These are phyloP conservation scores for Furcasterigmium furcatum DNA, from an alignment of 2,329 filamentous ascomycete genomes.

Conservation along the genomic window DNA sequence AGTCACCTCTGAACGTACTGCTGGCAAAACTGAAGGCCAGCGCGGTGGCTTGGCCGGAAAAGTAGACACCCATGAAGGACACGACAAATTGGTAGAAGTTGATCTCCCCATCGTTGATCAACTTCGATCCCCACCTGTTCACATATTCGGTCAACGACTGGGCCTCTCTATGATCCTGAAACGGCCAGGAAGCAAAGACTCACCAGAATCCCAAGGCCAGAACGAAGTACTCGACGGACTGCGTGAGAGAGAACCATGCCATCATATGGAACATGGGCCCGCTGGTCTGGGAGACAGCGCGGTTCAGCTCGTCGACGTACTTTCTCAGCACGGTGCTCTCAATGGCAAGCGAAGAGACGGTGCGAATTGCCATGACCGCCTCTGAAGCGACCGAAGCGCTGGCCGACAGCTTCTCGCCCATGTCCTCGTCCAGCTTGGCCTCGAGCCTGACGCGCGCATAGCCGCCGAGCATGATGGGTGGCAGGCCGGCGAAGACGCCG, in stretches of 20 bases:
- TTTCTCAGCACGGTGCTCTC: constrained; percentile 27
- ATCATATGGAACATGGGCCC: constrained; percentile 16
- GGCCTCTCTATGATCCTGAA: no score
- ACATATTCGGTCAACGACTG: no score
- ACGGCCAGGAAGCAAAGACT: no score
- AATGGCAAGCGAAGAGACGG: constrained; percentile 33
- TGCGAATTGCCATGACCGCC: constrained; percentile 39
- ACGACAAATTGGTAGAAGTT: constrained; percentile 14
- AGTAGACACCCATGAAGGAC: constrained; percentile 26
- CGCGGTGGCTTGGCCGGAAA: constrained; percentile 10
- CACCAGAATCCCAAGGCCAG: constrained; percentile 33
- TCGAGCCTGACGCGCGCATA: constrained; percentile 40
- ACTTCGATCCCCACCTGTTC: constrained; percentile 2
- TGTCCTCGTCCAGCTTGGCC: constrained; percentile 29
- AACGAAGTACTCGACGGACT: constrained; percentile 24
- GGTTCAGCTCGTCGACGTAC: constrained; percentile 27
- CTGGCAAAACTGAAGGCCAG: constrained; percentile 6
- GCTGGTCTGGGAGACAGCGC: not conserved
- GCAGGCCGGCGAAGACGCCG: constrained; percentile 34
- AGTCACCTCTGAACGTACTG: not conserved
- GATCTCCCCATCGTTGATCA: not conserved
- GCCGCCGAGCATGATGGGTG: constrained; percentile 34
- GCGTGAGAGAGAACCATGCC: constrained; percentile 20
- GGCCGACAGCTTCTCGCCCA: constrained; percentile 28
- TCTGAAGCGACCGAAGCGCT: constrained; percentile 43